Percentiles rank a stretch among this genome's conserved stretches.
Conservation (phyloP, 192 early-diverging fungal species). For the Coemansia furcata region DNA sequence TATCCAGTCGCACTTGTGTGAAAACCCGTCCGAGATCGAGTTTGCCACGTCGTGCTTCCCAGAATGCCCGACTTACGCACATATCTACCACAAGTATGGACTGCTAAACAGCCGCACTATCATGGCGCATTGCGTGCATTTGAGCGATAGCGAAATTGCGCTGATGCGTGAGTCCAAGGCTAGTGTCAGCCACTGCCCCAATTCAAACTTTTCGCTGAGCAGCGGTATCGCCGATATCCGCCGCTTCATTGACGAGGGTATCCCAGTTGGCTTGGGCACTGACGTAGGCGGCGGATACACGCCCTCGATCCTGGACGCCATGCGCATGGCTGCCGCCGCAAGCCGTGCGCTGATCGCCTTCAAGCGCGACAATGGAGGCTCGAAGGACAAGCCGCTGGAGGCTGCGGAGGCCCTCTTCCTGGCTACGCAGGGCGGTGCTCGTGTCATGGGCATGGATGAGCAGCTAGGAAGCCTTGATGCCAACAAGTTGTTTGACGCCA, state of each 20-base stretch:
- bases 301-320: constrained; percentile 82
- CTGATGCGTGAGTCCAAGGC: constrained; percentile 63
- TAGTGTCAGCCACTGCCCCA: constrained; percentile 90
- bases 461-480: constrained; percentile 77
- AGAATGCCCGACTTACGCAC: constrained; percentile 64
- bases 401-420: constrained; percentile 77
- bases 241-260: constrained; percentile 63
- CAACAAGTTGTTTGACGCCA: constrained; percentile 93
- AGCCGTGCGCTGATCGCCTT: constrained; percentile 58
- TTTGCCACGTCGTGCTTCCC: constrained; percentile 80
- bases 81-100: constrained; percentile 71
- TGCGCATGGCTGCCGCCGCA: constrained; percentile 76
- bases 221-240: constrained; percentile 82
- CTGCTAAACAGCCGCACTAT: constrained; percentile 74
- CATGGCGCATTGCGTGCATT: constrained; percentile 94
- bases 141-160: constrained; percentile 68
- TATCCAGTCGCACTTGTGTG: constrained; percentile 90
- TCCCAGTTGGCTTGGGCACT: constrained; percentile 91
- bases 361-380: constrained; percentile 25
- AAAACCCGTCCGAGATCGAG: constrained; percentile 75
- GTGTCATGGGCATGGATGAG: constrained; percentile 69
- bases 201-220: constrained; percentile 83
- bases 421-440: constrained; percentile 89
- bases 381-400: constrained; percentile 52
- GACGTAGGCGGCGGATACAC: constrained; percentile 90